Conservation (phyloP, 495 filamentous ascomycete species). For the Trichoderma erinaceum region DNA sequence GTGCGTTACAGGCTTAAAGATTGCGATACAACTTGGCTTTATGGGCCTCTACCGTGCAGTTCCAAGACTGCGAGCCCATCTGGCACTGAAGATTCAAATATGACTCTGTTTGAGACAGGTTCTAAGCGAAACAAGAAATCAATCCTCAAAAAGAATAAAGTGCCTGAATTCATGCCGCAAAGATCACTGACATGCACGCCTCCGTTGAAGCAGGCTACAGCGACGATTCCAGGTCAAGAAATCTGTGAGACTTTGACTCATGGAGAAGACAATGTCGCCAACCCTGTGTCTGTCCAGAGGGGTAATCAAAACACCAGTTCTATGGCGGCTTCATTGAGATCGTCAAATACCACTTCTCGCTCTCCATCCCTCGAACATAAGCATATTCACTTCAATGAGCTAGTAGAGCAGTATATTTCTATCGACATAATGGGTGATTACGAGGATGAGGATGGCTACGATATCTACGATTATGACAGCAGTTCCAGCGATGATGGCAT, state of each 20-base stretch:
- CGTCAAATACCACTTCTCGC: constrained; percentile 63
- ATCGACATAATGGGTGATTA: constrained; percentile 74
- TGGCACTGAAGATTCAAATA: constrained; percentile 44
- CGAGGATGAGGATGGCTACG: constrained; percentile 57
- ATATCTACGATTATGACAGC: constrained; percentile 50
- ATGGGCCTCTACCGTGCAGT: constrained; percentile 76
- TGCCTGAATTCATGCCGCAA: constrained; percentile 93
- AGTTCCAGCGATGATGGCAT: constrained; percentile 65
- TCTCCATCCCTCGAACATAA: constrained; percentile 49
- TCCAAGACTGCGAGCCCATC: constrained; percentile 36
- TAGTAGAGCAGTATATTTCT: constrained; percentile 92
- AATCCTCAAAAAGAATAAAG: constrained; percentile 91
- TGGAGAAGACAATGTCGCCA: too few species aligned
- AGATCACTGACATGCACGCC: constrained; percentile 84
- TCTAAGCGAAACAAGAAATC: constrained; percentile 67
- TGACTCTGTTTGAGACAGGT: constrained; percentile 64
- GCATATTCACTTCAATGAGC: constrained; percentile 95
- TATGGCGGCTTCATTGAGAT: constrained; percentile 46
- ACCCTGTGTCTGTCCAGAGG: too few species aligned
- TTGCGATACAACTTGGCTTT: constrained; percentile 95
- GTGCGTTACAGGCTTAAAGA: constrained; percentile 73
- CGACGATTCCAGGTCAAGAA: constrained; percentile 85
- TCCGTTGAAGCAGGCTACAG: constrained; percentile 86
- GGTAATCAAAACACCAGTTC: constrained; percentile 46
- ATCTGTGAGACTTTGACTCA: constrained; percentile 35